A percentile compares a stretch with the other conserved stretches of the same genome.
Evolutionary conservation across 2,329 filamentous ascomycete genomes (phyloP).

Genomic region (Chalaropsis thielavioides): DNA sequence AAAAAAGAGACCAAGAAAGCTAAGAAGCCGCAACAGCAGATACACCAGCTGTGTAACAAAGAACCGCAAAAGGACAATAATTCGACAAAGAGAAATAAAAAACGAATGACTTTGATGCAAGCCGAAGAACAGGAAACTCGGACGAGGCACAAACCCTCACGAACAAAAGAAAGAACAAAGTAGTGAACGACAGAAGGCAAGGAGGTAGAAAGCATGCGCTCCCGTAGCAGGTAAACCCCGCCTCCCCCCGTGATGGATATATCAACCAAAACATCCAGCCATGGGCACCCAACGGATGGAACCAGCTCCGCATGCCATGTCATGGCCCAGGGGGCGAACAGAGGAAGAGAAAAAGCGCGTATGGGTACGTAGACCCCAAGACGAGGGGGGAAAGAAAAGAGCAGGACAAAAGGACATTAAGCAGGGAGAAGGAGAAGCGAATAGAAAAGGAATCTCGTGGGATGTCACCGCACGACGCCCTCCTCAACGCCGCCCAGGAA

Average conservation of each 20-base stretch:
- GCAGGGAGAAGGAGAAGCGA: neutral
- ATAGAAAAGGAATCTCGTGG: neutral
- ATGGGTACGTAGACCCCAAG: neutral
- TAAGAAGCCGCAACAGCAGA: neutral
- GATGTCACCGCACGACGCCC: conserved; percentile 33
- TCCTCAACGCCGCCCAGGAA: conserved; percentile 64
- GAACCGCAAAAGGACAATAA: neutral
- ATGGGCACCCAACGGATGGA: too few relatives aligned
- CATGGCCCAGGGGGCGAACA: too few relatives aligned
- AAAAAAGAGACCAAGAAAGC: neutral
- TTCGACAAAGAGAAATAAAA: neutral
- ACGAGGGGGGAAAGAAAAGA: neutral
- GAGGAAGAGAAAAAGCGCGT: neutral
- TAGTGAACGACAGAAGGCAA: neutral
- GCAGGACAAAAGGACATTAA: neutral
- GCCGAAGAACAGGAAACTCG: neutral
- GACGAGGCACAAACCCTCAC: neutral
- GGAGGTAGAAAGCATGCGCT: too few relatives aligned
- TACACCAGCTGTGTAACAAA: neutral
- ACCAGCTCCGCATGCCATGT: too few relatives aligned
- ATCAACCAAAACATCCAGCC: too few relatives aligned
- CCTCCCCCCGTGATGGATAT: too few relatives aligned
- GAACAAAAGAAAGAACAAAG: neutral
- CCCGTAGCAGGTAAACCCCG: too few relatives aligned
- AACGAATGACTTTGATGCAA: neutral